phyloP scores from a whole-genome alignment of 2,329 filamentous ascomycete genomes.

The Fusarium armeniacum region DNA sequence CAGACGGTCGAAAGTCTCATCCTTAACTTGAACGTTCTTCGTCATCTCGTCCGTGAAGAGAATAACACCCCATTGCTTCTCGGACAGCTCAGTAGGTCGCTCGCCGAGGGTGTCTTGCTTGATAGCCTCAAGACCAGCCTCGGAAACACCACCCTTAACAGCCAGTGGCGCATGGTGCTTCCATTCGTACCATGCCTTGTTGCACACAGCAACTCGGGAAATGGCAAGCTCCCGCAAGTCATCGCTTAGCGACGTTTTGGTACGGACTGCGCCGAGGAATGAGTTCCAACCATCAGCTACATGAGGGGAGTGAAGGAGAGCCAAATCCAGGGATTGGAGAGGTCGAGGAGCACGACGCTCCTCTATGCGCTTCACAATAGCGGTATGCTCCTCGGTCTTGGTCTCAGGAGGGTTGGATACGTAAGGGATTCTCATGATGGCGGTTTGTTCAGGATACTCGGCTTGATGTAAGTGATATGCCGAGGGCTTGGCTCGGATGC shows the following conservation, averaged over 20 bases:
- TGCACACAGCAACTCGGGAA: slow-evolving; percentile 83
- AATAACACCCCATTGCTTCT: slow-evolving; percentile 76
- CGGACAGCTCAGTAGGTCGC: slow-evolving; percentile 61
- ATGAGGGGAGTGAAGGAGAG: slow-evolving; percentile 79
- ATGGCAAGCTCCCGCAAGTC: slow-evolving; percentile 83
- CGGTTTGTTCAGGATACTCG: slow-evolving; percentile 30
- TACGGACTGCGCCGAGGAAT: slow-evolving; percentile 75
- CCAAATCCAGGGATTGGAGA: slow-evolving; percentile 80
- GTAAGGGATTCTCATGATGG: slow-evolving; percentile 77
- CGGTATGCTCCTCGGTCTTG: slow-evolving; percentile 61
- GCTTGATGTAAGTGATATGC: slow-evolving; percentile 25
- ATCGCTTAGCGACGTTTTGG: slow-evolving; percentile 63
- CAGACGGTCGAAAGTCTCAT: slow-evolving; percentile 75
- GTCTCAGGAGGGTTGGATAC: slow-evolving; percentile 65
- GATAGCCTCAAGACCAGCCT: slow-evolving; percentile 63
- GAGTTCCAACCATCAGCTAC: slow-evolving; percentile 83
- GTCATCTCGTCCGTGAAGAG: slow-evolving; percentile 89
- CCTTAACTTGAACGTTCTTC: slow-evolving; percentile 75
- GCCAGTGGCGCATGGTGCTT: slow-evolving; percentile 80
- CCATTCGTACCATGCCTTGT: slow-evolving; percentile 90
- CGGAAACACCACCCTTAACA: slow-evolving; percentile 68
- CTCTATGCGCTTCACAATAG: slow-evolving; percentile 73
- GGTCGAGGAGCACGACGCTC: slow-evolving; percentile 77
- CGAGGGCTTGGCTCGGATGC: background rate
- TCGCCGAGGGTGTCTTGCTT: slow-evolving; percentile 53